Evolutionary conservation across 2,329 filamentous ascomycete species (phyloP), one percentile per base, ranked within the genome.

Genomic region (Trichoderma cornu-damae): DNA sequence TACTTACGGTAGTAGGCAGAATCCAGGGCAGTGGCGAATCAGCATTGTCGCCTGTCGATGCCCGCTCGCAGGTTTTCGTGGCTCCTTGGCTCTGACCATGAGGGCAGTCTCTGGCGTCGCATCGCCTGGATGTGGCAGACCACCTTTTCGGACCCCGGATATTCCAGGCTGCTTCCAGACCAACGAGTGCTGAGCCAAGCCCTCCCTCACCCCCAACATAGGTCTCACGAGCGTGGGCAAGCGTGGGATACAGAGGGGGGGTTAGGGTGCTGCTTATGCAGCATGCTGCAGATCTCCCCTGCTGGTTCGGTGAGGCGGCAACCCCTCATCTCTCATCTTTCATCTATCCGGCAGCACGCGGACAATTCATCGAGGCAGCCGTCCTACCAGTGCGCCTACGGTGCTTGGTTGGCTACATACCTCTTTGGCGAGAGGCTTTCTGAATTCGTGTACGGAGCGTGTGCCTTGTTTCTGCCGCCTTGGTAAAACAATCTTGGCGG

Each of bases 231-330:
- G 34, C 56, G 47, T 58, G 47, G 56, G 46, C 47, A 47, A 51
- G 16, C 56, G 56, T 58, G 56, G 56, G 56, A 52, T 42, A 47
- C 32, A 44, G 50, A 54, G 56, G 56, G 56, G 56, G 57, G 49
- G 20, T 47, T 43, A 20, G 34, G 57, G 57, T 40, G 43, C 49
- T 54, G 47, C 57, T 22, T 35, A 54, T 58, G 57, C 57, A 58
- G 28, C 48, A 54, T 48, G 37, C 56, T 54, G 57, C 57, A 58
- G 57, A 58, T 58, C 57, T 57, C 16, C 53, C 53, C 53, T 57
- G 53, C 37, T 57, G 53, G 44, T 30, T 51, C 48, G 48, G 34
- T 40, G 37, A 51, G 34, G 34, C 48, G 48, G 35, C 37, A 40
- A 42, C 51, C 51, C 51, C 51, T 54, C 51, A 38, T 54, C 44